Percentiles rank a stretch among this genome's conserved stretches.
phyloP scores from a whole-genome alignment of 768 basidiomycete genomes.

The Hypholoma fasciculare region DNA sequence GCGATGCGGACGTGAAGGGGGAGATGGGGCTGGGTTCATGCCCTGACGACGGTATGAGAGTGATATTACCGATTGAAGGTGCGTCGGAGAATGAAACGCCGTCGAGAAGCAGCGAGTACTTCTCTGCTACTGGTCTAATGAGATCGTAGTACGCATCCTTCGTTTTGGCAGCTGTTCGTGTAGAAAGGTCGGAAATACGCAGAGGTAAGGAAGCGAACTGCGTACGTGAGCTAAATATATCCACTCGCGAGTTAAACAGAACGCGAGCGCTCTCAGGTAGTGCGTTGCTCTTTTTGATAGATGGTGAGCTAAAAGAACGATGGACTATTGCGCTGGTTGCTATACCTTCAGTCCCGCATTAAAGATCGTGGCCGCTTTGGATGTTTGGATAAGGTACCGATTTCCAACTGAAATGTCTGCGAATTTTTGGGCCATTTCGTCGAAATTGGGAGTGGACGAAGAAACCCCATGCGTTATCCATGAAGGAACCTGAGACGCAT shows the following conservation, averaged over 20 bases:
- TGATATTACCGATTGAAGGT: slow-evolving; percentile 27
- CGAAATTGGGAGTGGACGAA: slow-evolving; percentile 21
- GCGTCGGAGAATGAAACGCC: slow-evolving; percentile 16
- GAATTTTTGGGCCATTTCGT: slow-evolving; percentile 20
- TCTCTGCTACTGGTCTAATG: slow-evolving; percentile 24
- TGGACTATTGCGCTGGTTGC: background rate
- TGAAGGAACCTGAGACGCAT: slow-evolving; percentile 16
- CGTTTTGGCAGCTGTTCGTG: slow-evolving; percentile 17
- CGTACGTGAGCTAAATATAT: slow-evolving; percentile 27
- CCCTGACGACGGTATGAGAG: slow-evolving; percentile 14
- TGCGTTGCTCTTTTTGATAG: slow-evolving; percentile 22
- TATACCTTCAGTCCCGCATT: slow-evolving; percentile 29
- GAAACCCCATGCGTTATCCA: slow-evolving; percentile 25
- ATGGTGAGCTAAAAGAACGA: background rate
- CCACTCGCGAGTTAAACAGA: slow-evolving; percentile 27
- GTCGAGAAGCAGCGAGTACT: slow-evolving; percentile 23
- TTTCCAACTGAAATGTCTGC: slow-evolving; percentile 21
- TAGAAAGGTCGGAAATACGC: background rate
- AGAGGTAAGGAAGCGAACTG: background rate
- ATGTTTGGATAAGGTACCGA: slow-evolving; percentile 29
- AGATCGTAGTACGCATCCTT: slow-evolving; percentile 16
- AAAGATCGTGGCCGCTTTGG: slow-evolving; percentile 29
- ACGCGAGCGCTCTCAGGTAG: slow-evolving; percentile 27
- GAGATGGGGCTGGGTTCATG: slow-evolving; percentile 27
- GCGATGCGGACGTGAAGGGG: slow-evolving; percentile 18